Evolutionary conservation across 345 rosid genomes (phyloP).

Genomic region (Eutrema yunnanense): DNA sequence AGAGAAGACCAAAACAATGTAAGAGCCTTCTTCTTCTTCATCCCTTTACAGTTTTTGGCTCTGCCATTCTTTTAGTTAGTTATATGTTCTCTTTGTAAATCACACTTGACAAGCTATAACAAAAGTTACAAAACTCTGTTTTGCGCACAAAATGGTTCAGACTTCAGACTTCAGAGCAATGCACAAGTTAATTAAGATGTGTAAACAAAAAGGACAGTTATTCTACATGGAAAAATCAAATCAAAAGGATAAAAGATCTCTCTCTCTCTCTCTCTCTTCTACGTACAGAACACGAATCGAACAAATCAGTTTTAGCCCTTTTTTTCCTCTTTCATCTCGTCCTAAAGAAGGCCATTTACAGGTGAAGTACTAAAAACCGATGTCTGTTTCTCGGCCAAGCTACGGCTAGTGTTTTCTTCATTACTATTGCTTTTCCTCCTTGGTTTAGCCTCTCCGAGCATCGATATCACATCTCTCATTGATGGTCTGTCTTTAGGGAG

Average conservation of each 20-base stretch:
- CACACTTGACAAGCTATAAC: slow-evolving; percentile 9
- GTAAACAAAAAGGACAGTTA: slow-evolving; percentile 11
- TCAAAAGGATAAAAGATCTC: slow-evolving; percentile 8
- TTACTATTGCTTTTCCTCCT: slow-evolving; percentile 67
- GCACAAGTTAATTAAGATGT: slow-evolving; percentile 21
- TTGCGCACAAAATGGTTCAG: slow-evolving; percentile 6
- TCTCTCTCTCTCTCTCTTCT: slow-evolving; percentile 11
- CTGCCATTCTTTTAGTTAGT: slow-evolving; percentile 13
- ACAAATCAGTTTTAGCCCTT: slow-evolving; percentile 5
- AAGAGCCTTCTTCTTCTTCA: slow-evolving; percentile 23
- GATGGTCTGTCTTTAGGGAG: slow-evolving; percentile 91
- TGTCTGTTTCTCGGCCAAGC: slow-evolving; percentile 38
- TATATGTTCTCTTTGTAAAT: slow-evolving; percentile 21
- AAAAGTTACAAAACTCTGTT: slow-evolving; percentile 10
- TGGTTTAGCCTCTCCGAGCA: slow-evolving; percentile 95
- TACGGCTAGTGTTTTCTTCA: slow-evolving; percentile 31
- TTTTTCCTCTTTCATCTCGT: neutral
- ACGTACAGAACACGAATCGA: slow-evolving; percentile 41
- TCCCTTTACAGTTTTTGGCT: slow-evolving; percentile 11
- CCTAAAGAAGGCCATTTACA: slow-evolving; percentile 71
- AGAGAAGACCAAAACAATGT: slow-evolving; percentile 24
- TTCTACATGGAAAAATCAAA: slow-evolving; percentile 11
- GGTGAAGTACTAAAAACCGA: slow-evolving; percentile 66
- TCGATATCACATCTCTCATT: slow-evolving; percentile 80
- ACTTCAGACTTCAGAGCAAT: neutral